phyloP scores from a whole-genome alignment of 768 basidiomycete species.

The Boletus huronensis region DNA sequence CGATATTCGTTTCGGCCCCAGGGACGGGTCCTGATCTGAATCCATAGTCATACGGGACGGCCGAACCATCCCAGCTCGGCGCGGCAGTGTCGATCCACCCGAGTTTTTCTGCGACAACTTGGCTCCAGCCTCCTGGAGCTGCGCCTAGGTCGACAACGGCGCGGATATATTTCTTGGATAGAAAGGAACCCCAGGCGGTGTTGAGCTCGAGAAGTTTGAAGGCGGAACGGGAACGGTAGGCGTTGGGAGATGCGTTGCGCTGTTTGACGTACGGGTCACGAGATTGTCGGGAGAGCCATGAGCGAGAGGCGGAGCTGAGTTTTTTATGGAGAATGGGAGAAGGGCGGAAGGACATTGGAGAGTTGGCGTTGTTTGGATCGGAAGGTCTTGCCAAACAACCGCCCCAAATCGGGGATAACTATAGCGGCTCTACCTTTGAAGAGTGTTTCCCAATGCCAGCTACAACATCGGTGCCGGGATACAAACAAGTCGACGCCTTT shows the following conservation, averaged over 20 bases:
- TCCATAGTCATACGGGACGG: neutral
- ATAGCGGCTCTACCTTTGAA: neutral
- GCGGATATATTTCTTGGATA: constrained; percentile 48
- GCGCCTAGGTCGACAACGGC: constrained; percentile 86
- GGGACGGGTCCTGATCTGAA: neutral
- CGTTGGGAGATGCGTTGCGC: constrained; percentile 41
- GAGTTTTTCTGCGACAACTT: constrained; percentile 68
- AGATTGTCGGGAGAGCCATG: constrained; percentile 69
- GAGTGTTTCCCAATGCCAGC: constrained; percentile 13
- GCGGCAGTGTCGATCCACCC: constrained; percentile 39
- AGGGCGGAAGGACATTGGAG: constrained; percentile 36
- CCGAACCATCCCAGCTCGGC: neutral
- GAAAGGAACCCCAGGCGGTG: constrained; percentile 49
- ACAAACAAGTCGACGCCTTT: constrained; percentile 62
- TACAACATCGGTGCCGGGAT: constrained; percentile 49
- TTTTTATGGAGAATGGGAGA: constrained; percentile 30
- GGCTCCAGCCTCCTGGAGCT: constrained; percentile 93
- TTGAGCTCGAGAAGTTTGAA: constrained; percentile 89
- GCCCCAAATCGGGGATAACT: neutral
- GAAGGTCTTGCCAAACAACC: constrained; percentile 23
- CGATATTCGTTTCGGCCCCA: neutral
- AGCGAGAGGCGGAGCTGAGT: constrained; percentile 41
- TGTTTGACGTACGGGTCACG: constrained; percentile 69
- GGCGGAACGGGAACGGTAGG: constrained; percentile 82
- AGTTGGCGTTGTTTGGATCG: constrained; percentile 26